phyloP scores from a whole-genome alignment of 352 stramenopile genomes.

The Phytophthora meadii region DNA sequence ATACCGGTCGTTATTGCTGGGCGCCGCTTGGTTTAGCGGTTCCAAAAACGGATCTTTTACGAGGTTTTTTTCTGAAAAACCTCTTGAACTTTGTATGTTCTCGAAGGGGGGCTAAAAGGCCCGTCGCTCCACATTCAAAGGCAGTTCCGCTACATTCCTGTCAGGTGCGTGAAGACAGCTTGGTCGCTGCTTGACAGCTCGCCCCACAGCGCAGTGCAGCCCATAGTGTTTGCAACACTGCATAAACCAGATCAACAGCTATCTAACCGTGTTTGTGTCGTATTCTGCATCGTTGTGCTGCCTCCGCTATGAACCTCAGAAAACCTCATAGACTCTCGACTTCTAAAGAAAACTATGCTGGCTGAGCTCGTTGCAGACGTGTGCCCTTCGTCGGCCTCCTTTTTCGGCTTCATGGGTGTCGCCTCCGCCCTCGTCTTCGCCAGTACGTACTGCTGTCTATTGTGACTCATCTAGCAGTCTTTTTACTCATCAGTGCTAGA shows the following conservation, averaged over 20 bases:
- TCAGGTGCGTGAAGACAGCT: constrained; percentile 27
- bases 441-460: constrained; percentile 29
- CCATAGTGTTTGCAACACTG: neutral
- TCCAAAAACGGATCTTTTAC: constrained; percentile 37
- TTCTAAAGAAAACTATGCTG: constrained; percentile 36
- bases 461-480: neutral
- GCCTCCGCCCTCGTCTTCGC: constrained; percentile 90
- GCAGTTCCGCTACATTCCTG: constrained; percentile 27
- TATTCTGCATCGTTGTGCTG: constrained; percentile 1
- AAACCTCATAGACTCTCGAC: constrained; percentile 21
- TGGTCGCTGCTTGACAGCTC: neutral
- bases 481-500: neutral
- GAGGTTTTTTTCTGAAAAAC: constrained; percentile 40
- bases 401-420: constrained; percentile 99
- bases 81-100: constrained; percentile 14
- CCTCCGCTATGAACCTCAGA: neutral
- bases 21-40: constrained; percentile 11
- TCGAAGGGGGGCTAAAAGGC: constrained; percentile 21
- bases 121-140: constrained; percentile 22
- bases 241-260: constrained; percentile 2
- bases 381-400: constrained; percentile 97
- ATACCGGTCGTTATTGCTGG: constrained; percentile 15
- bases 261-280: constrained; percentile 9
- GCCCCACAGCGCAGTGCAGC: neutral
- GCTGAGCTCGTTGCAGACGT: constrained; percentile 90